phyloP scores from a whole-genome alignment of 805 yeast genomes.

The Candida adriatica region DNA sequence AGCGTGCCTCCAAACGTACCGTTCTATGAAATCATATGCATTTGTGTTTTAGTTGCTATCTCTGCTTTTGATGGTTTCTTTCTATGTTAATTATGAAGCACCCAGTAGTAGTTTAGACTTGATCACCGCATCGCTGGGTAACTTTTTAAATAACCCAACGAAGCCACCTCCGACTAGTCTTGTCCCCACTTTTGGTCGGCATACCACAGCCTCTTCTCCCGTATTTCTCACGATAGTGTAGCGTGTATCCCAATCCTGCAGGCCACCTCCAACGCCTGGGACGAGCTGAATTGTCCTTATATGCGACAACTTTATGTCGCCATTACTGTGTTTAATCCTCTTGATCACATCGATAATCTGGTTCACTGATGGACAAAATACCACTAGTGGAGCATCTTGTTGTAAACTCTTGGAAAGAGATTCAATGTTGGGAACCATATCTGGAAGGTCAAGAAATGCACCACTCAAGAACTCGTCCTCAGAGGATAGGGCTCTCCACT shows the following conservation, averaged over 20 bases:
- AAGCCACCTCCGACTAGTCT: slow-evolving; percentile 46
- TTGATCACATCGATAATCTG: slow-evolving; percentile 38
- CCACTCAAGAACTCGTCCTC: slow-evolving; percentile 31
- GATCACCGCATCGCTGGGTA: slow-evolving; percentile 17
- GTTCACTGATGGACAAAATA: slow-evolving; percentile 43
- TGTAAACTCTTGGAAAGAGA: slow-evolving; percentile 28
- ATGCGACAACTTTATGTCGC: slow-evolving; percentile 29
- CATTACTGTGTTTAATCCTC: slow-evolving; percentile 23
- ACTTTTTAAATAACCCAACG: slow-evolving; percentile 35
- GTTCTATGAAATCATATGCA: slow-evolving; percentile 5
- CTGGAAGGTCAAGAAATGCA: slow-evolving; percentile 42
- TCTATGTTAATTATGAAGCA: background rate
- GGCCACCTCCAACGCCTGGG: slow-evolving; percentile 45
- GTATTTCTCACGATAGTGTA: slow-evolving; percentile 32
- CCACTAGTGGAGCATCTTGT: slow-evolving; percentile 36
- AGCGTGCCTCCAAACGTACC: slow-evolving; percentile 20
- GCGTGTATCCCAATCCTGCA: slow-evolving; percentile 46
- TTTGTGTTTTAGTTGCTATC: background rate
- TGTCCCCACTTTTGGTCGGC: slow-evolving; percentile 44
- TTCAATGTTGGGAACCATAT: slow-evolving; percentile 29
- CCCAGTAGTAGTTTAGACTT: slow-evolving; percentile 7
- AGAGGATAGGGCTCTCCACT: slow-evolving; percentile 21
- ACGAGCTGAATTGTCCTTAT: slow-evolving; percentile 34
- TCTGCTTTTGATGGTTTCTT: slow-evolving; percentile 2
- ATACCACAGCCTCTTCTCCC: slow-evolving; percentile 35